Percentiles rank a stretch among this genome's conserved stretches.
Evolutionary conservation across 345 rosid genomes (phyloP).

Genomic region (Dipteronia sinensis): DNA sequence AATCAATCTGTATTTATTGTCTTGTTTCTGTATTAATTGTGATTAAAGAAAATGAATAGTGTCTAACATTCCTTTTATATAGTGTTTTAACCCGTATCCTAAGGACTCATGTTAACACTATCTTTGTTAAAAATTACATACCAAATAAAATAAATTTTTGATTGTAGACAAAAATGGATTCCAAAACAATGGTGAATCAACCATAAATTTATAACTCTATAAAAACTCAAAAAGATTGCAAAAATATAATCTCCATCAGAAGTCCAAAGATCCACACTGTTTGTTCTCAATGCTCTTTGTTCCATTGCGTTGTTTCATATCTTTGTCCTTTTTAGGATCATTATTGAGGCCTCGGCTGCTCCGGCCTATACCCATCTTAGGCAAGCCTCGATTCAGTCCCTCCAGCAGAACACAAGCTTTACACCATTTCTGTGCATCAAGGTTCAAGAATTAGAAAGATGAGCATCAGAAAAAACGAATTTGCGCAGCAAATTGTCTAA

Average conservation of each 20-base stretch:
- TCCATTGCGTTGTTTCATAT: slow-evolving; percentile 29
- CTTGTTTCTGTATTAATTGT: no score
- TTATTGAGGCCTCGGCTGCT: slow-evolving; percentile 40
- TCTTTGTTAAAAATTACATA: not conserved
- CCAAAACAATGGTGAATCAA: not conserved
- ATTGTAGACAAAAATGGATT: not conserved
- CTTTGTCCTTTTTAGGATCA: slow-evolving; percentile 44
- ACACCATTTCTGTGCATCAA: slow-evolving; percentile 71
- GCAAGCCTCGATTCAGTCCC: slow-evolving; percentile 87
- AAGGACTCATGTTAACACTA: no score
- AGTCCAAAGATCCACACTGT: slow-evolving; percentile 82
- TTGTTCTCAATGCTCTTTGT: slow-evolving; percentile 59
- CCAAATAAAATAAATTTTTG: not conserved
- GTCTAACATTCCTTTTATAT: no score
- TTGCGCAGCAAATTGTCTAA: not conserved
- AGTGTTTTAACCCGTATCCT: no score
- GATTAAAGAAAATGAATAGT: no score
- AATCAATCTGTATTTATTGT: no score
- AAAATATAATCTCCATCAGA: slow-evolving; percentile 28
- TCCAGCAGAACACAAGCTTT: slow-evolving; percentile 93
- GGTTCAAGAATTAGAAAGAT: not conserved
- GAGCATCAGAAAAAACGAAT: not conserved
- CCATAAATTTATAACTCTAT: not conserved
- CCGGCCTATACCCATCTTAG: slow-evolving; percentile 85
- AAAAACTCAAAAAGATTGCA: not conserved